Percentiles rank a stretch among this genome's conserved stretches.
Evolutionary conservation across 768 basidiomycete species (phyloP).

Genomic region (Cantharellus anzutake): DNA sequence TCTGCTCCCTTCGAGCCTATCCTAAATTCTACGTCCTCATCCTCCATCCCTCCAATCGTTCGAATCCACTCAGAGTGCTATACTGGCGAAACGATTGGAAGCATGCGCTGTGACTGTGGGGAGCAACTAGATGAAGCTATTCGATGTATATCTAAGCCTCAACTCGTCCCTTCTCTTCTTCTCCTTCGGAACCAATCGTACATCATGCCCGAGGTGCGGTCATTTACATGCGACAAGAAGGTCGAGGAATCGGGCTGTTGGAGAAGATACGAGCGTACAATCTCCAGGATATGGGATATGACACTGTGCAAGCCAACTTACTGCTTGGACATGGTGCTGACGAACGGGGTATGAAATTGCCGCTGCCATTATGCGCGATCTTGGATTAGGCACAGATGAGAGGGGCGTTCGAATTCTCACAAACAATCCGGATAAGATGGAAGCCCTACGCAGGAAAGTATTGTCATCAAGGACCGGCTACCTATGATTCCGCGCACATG

Average conservation of each 20-base stretch:
- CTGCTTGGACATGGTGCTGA: slow-evolving; percentile 91
- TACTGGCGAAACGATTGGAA: slow-evolving; percentile 93
- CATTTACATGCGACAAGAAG: slow-evolving; percentile 92
- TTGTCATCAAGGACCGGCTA: slow-evolving; percentile 65
- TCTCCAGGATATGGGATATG: slow-evolving; percentile 90
- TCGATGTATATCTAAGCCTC: slow-evolving; percentile 60
- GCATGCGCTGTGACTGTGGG: slow-evolving; percentile 98
- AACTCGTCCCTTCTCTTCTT: slow-evolving; percentile 12
- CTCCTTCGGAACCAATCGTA: not conserved
- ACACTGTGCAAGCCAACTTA: slow-evolving; percentile 95
- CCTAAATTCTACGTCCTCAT: slow-evolving; percentile 14
- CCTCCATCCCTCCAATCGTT: slow-evolving; percentile 43
- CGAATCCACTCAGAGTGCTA: slow-evolving; percentile 98
- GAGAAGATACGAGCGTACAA: slow-evolving; percentile 97
- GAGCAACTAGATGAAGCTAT: slow-evolving; percentile 98
- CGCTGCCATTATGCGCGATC: slow-evolving; percentile 71
- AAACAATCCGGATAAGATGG: slow-evolving; percentile 96
- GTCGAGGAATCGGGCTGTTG: slow-evolving; percentile 86
- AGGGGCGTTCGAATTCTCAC: slow-evolving; percentile 53
- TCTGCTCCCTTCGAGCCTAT: slow-evolving; percentile 14
- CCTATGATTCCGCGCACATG: slow-evolving; percentile 91
- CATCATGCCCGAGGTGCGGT: slow-evolving; percentile 83
- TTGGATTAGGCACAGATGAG: slow-evolving; percentile 36
- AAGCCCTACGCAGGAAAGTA: slow-evolving; percentile 71
- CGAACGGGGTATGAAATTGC: slow-evolving; percentile 89